Base-by-base conservation (phyloP, 208 protist species). In the Trypanosoma avium region DNA sequence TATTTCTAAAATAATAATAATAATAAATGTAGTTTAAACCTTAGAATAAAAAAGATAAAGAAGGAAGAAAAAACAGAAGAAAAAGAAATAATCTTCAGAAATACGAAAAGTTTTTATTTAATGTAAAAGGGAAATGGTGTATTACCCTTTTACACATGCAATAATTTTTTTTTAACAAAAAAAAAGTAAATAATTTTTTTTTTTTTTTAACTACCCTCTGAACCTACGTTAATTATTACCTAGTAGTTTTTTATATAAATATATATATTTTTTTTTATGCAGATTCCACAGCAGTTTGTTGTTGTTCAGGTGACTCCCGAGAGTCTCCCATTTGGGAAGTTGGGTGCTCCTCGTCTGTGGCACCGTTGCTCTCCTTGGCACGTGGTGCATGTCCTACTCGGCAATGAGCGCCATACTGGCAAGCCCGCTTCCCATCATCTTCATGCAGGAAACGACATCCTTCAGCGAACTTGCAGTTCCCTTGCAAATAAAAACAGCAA, bases 401-500 rank as follows among this genome's bases (percentile, higher is more conserved):
- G 81, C 86, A 93, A 47, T 75, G 75, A 5, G 77, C 79, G 17
- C 83, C 86, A 61, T 87, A 90, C 61, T 93, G 82, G 63, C 86
- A 93, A 35, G 71, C 57, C 49, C 60, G 68, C 29, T 70, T 75
- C 38, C 63, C 55, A 46, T 81, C 76, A 19, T 90, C 74, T 33
- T 90, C 77, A 67, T 94, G 88, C 36, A 90, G 55, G 67, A 92
- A 94, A 59, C 83, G 84, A 75, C 88, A 94, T 9, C 53, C 61
- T 9, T 90, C 85, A 43, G 72, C 76, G 59, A 90, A 94, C 68
- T 88, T 88, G 71, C 88, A 94, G 47, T 73, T 81, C 30, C 85
- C 85, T 67, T 94, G 85, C 13, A 79, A 68, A 64, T 82, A 79
- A 73, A 94, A 94, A 63, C 88, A 94, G 77, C 88, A 94, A 36